Base-by-base conservation (phyloP, 345 rosid species). In the Raphanus sativus region DNA sequence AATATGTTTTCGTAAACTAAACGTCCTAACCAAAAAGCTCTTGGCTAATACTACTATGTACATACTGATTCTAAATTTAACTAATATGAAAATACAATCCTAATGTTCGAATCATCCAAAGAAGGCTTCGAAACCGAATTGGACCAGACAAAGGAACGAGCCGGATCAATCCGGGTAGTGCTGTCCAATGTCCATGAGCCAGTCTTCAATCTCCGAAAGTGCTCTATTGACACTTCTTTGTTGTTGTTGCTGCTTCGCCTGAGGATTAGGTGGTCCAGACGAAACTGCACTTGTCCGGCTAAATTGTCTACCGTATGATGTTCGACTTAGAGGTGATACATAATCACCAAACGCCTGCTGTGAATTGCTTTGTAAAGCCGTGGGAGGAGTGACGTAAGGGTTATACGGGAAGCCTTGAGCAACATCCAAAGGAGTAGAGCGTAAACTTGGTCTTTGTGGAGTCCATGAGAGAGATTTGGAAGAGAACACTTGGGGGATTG, bases 401-500 rank as follows among this genome's bases (percentile, higher is more conserved):
- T 29, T 63, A 28, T 64, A 21, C 15, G 25, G 28, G 6, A 15
- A 38, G 59, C 61, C 66, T 64, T 56, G 58, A 62, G 75, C 11
- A 38, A 55, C 58, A 11, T 1, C 61, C 0, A 5, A 13, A 8
- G 0, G 48, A 70, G 30, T 4, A 61, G 38, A 15, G 4, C 56
- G 56, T 4, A 28, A 16, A 59, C 61, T 75, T 67, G 61, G 34
- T 21, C 6, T 59, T 48, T 48, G 59, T 48, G n/a, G 59, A 54
- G 64, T 42, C 62, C 21, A 8, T 36, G 62, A 0, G 10, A 6
- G 28, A 8, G 70, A 42, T 26, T 9, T 38, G n/a, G 85, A 73
- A 30, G 86, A n/a, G 76, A 73, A 74, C 29, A 33, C 71, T 40
- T 66, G 86, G 16, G 74, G 65, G 32, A 72, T 78, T n/a, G 25